A percentile compares a stretch with the other conserved stretches of the same genome.
phyloP scores from a whole-genome alignment of 352 stramenopile species.

The Phytophthora colocasiae region DNA sequence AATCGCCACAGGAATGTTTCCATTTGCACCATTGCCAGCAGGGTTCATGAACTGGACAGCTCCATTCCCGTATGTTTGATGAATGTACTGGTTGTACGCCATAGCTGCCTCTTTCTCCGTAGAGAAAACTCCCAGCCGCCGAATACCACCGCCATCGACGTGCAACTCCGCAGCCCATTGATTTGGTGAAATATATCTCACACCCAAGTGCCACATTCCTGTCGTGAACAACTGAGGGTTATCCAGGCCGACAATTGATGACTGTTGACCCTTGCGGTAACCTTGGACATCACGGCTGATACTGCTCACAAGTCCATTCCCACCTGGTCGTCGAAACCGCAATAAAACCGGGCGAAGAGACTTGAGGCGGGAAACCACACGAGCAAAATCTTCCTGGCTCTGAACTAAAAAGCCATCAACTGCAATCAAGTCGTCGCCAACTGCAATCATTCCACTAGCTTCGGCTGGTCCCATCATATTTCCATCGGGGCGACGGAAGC shows the following conservation, averaged over 20 bases:
- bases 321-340: slow-evolving; percentile 74
- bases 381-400: slow-evolving; percentile 82
- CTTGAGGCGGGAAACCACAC: slow-evolving; percentile 84
- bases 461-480: slow-evolving; percentile 82
- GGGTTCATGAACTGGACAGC: slow-evolving; percentile 90
- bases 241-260: slow-evolving; percentile 71
- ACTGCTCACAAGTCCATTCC: slow-evolving; percentile 47
- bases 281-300: slow-evolving; percentile 47
- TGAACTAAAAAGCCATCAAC: slow-evolving; percentile 85
- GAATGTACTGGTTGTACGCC: slow-evolving; percentile 89
- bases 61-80: slow-evolving; percentile 82
- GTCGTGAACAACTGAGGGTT: slow-evolving; percentile 78
- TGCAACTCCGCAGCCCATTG: slow-evolving; percentile 87
- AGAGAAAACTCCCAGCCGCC: slow-evolving; percentile 71
- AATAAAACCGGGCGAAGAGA: slow-evolving; percentile 79
- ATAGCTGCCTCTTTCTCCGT: slow-evolving; percentile 82
- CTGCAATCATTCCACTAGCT: slow-evolving; percentile 78
- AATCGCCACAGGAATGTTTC: slow-evolving; percentile 56
- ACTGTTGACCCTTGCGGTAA: slow-evolving; percentile 71
- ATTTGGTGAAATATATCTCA: slow-evolving; percentile 75
- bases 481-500: slow-evolving; percentile 80
- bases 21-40: slow-evolving; percentile 46
- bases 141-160: slow-evolving; percentile 82
- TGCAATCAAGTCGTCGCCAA: slow-evolving; percentile 81
- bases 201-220: slow-evolving; percentile 87